These are phyloP conservation scores for Saturnispora serradocipensis DNA, from an alignment of 805 yeast genomes.

Conservation along the genomic window DNA sequence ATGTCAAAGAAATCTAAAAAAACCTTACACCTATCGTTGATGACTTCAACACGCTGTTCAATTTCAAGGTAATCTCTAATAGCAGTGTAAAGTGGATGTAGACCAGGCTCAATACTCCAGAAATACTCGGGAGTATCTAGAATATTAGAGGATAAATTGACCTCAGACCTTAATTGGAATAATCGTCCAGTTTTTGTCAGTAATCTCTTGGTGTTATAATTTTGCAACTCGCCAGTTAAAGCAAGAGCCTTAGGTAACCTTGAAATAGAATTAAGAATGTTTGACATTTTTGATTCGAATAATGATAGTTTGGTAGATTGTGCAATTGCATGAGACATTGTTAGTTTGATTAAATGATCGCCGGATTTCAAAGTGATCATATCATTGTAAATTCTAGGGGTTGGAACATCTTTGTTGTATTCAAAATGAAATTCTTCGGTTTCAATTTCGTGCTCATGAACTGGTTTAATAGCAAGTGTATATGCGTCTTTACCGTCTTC, in stretches of 20 bases:
- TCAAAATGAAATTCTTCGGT: constrained; percentile 81
- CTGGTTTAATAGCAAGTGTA: constrained; percentile 57
- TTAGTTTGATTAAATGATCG: constrained; percentile 84
- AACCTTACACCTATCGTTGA: constrained; percentile 89
- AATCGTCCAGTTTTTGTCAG: constrained; percentile 83
- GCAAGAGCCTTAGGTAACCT: constrained; percentile 85
- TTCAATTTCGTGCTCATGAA: constrained; percentile 83
- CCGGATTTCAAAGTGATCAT: constrained; percentile 86
- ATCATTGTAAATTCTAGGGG: constrained; percentile 79
- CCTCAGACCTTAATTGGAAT: constrained; percentile 87
- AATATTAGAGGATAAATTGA: constrained; percentile 81
- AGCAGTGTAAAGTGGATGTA: constrained; percentile 86
- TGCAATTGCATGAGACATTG: constrained; percentile 94
- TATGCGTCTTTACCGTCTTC: constrained; percentile 13
- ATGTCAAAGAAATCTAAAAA: constrained; percentile 90
- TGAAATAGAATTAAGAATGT: constrained; percentile 74
- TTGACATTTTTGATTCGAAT: constrained; percentile 87
- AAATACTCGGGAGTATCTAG: constrained; percentile 93
- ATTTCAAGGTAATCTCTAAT: constrained; percentile 89
- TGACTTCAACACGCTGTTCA: constrained; percentile 87
- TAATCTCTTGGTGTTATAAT: constrained; percentile 69
- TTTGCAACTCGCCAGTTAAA: constrained; percentile 76
- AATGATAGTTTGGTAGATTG: constrained; percentile 88
- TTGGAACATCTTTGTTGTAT: constrained; percentile 38
- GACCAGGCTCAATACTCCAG: constrained; percentile 93